phyloP scores from a whole-genome alignment of 768 basidiomycete species.

The Mycena leptocephala region DNA sequence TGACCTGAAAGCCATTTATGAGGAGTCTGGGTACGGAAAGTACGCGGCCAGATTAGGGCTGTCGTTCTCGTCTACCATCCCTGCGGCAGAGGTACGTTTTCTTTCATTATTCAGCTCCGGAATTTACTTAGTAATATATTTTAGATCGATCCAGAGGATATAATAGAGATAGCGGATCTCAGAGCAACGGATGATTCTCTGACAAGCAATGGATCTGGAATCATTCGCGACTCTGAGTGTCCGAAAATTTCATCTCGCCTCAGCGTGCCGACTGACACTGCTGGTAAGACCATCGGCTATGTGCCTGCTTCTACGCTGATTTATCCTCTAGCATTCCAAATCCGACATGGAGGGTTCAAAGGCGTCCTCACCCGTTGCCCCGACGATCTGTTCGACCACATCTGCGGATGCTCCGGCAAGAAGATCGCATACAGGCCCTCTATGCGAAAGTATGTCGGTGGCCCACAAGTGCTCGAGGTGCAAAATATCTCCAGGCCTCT shows the following conservation, averaged over 20 bases:
- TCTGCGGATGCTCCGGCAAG: constrained; percentile 16
- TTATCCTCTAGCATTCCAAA: constrained; percentile 30
- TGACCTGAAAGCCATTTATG: constrained; percentile 34
- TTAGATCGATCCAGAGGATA: constrained; percentile 29
- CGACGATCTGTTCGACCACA: constrained; percentile 28
- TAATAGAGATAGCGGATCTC: constrained; percentile 23
- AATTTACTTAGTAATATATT: neutral
- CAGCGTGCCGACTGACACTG: constrained; percentile 14
- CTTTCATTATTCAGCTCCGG: neutral
- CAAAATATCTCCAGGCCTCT: constrained; percentile 31
- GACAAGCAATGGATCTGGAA: constrained; percentile 41
- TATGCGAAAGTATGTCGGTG: constrained; percentile 37
- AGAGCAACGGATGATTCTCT: constrained; percentile 34
- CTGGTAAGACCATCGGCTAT: constrained; percentile 17
- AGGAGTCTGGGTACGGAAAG: constrained; percentile 37
- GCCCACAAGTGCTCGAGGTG: constrained; percentile 33
- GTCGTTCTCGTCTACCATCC: constrained; percentile 40
- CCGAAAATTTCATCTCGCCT: constrained; percentile 5
- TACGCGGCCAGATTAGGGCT: constrained; percentile 41
- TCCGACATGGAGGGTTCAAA: constrained; percentile 37
- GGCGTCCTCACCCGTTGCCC: constrained; percentile 33
- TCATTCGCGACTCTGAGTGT: constrained; percentile 36
- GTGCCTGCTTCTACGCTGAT: neutral
- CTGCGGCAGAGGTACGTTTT: constrained; percentile 19
- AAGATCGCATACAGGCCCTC: constrained; percentile 36